Evolutionary conservation across 495 filamentous ascomycete genomes (phyloP).

Genomic region (Aspergillus conjunctus): DNA sequence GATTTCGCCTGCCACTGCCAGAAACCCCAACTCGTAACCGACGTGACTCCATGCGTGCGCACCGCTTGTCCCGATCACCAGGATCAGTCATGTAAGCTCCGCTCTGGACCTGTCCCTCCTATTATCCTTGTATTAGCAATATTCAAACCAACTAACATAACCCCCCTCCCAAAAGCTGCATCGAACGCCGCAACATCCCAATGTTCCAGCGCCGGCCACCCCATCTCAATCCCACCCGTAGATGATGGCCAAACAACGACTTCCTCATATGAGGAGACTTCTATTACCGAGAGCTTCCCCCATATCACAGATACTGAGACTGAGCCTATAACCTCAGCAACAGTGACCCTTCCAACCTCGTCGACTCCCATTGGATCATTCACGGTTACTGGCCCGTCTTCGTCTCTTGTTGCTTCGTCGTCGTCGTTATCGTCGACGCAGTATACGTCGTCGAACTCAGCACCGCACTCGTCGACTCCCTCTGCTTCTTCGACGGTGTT

Average conservation of each 20-base stretch:
- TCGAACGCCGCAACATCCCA: slow-evolving; percentile 38
- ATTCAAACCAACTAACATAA: slow-evolving; percentile 8
- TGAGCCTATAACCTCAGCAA: slow-evolving; percentile 7
- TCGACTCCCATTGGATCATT: background rate
- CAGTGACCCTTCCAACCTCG: slow-evolving; percentile 21
- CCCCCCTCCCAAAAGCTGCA: slow-evolving; percentile 29
- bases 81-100: slow-evolving; percentile 41
- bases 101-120: background rate
- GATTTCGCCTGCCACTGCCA: slow-evolving; percentile 57
- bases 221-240: slow-evolving; percentile 41
- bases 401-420: background rate
- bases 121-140: background rate
- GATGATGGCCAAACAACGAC: slow-evolving; percentile 23
- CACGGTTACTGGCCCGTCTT: background rate
- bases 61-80: slow-evolving; percentile 34
- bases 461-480: background rate
- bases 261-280: slow-evolving; percentile 1
- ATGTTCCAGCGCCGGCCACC: slow-evolving; percentile 42
- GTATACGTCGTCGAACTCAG: background rate
- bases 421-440: background rate
- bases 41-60: slow-evolving; percentile 49
- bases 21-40: slow-evolving; percentile 42
- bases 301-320: slow-evolving; percentile 19
- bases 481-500: background rate
- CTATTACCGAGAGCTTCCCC: slow-evolving; percentile 2